Evolutionary conservation across 768 basidiomycete genomes (phyloP), one percentile per base, ranked within the genome.

Genomic region (Crepidotus variabilis): DNA sequence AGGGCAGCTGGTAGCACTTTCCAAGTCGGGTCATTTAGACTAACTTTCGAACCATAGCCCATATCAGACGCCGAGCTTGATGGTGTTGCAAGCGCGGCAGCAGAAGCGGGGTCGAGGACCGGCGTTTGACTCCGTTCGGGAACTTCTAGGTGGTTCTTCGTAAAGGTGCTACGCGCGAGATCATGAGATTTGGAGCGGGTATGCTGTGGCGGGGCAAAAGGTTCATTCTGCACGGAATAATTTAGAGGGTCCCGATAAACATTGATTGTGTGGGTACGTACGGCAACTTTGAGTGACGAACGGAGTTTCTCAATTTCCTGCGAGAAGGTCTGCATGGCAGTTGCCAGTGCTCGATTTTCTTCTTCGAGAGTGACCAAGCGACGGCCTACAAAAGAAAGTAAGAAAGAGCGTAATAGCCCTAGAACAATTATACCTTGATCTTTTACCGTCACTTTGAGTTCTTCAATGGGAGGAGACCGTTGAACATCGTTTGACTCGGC

Each of bases 1-100:
- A 99, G 76, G 11, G 97, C 97, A 0, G 97, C 97, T 1, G 97
- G 97, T 14, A 99, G 77, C 18, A 99, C 97, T 68, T 98, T 98
- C 89, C 92, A 98, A 28, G 96, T 97, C 0, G 97, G 97, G 69
- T 99, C 97, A 53, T 98, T 96, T 55, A 99, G 70, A 61, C 92
- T 97, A 57, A 99, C 95, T 71, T 96, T 94, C 83, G 98, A 98
- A 65, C 89, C 92, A 75, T 95, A 93, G 59, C 92, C 78, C 62
- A 91, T 92, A 64, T 80, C 39, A 43, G 39, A 43, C 13, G 39
- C 79, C 16, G 76, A 74, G 61, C 83, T 90, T 36, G 90, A 88
- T 64, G 86, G 85, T 28, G 84, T 77, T 18, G 72, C 70, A 0
- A 81, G 76, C 61, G 82, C 84, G 2, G 77, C 70, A 13, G 72